phyloP scores from a whole-genome alignment of 495 filamentous ascomycete species.

The Cladorrhinum samala region DNA sequence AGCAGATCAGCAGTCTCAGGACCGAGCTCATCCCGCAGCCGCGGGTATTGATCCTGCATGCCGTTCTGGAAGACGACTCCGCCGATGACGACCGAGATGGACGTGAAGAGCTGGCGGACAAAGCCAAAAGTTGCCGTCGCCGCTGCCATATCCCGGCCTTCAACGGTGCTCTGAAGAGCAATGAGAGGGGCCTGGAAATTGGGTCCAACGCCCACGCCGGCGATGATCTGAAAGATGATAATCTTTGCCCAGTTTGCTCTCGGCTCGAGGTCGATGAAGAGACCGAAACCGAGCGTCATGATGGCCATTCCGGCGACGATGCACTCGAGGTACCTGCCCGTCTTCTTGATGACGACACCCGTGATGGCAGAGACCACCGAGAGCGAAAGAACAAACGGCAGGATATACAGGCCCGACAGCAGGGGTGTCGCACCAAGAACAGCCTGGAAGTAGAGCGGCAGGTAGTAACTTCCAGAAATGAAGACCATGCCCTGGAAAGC shows the following conservation, averaged over 20 bases:
- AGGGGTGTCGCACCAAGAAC: constrained; percentile 68
- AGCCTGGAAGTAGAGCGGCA: constrained; percentile 74
- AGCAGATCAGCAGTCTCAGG: constrained; percentile 37
- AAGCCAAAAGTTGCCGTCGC: constrained; percentile 74
- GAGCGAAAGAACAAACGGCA: constrained; percentile 67
- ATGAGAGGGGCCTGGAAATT: constrained; percentile 73
- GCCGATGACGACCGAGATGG: constrained; percentile 70
- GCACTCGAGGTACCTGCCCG: constrained; percentile 48
- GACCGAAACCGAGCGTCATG: constrained; percentile 59
- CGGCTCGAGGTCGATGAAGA: constrained; percentile 54
- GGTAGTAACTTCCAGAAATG: constrained; percentile 66
- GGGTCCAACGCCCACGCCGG: constrained; percentile 60
- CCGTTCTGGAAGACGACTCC: constrained; percentile 73
- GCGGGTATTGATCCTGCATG: constrained; percentile 41
- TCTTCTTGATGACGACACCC: constrained; percentile 69
- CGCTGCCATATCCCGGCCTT: constrained; percentile 63
- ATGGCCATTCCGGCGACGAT: constrained; percentile 53
- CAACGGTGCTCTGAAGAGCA: constrained; percentile 66
- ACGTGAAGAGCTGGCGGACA: constrained; percentile 63
- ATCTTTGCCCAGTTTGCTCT: constrained; percentile 52
- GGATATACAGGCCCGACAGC: constrained; percentile 69
- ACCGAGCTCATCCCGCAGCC: constrained; percentile 34
- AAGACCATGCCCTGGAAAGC: constrained; percentile 69
- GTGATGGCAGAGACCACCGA: constrained; percentile 58
- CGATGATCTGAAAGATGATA: constrained; percentile 56